Evolutionary conservation across 2,329 filamentous ascomycete species (phyloP).

Genomic region (Sclerotinia sclerotiorum): DNA sequence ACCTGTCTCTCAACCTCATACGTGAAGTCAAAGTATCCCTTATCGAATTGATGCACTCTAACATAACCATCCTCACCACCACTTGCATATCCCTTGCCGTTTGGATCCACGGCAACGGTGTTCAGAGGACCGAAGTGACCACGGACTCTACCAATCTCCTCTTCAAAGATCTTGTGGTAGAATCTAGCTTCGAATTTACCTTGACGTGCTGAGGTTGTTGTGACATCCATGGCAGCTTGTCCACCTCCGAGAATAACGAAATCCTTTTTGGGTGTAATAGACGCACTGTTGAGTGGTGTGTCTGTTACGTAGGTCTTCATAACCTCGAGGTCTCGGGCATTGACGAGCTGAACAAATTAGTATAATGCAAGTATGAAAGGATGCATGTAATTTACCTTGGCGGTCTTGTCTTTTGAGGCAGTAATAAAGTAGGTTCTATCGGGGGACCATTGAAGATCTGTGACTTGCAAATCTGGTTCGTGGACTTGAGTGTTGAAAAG

Average conservation of each 20-base stretch:
- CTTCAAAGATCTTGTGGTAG: conserved; percentile 99
- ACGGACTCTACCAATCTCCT: conserved; percentile 95
- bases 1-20: conserved; percentile 95
- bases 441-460: conserved; percentile 89
- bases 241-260: conserved; percentile 97
- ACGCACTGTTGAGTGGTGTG: conserved; percentile 93
- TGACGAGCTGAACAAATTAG: conserved; percentile 61
- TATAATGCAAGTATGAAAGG: neutral
- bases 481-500: conserved; percentile 80
- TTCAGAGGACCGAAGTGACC: conserved; percentile 89
- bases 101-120: conserved; percentile 90
- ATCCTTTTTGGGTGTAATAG: conserved; percentile 93
- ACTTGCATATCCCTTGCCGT: conserved; percentile 88
- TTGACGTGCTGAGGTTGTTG: conserved; percentile 82
- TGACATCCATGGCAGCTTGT: conserved; percentile 98
- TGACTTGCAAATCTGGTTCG: conserved; percentile 74
- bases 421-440: conserved; percentile 99
- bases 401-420: conserved; percentile 94
- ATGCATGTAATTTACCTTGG: conserved; percentile 61
- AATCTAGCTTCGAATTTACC: conserved; percentile 99
- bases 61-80: conserved; percentile 99
- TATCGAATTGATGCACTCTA: conserved; percentile 97
- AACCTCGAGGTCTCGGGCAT: conserved; percentile 80
- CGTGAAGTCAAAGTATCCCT: conserved; percentile 96
- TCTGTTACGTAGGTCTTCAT: conserved; percentile 92